Conservation (phyloP, 176 grass and related monocot species). For the Paspalum notatum region DNA sequence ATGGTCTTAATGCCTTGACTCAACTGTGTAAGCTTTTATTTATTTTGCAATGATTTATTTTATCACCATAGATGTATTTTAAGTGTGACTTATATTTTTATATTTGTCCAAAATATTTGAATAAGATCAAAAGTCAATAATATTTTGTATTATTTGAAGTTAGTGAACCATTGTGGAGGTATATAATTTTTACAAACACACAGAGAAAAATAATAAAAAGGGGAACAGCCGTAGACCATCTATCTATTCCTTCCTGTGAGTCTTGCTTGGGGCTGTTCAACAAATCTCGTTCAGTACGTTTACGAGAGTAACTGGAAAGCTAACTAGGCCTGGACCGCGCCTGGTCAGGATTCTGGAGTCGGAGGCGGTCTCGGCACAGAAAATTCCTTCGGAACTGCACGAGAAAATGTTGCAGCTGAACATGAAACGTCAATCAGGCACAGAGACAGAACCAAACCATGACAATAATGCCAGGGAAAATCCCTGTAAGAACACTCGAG, state of each 20-base stretch:
- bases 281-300: conserved; percentile 40
- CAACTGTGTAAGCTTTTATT: no score
- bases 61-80: no score
- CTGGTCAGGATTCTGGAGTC: neutral
- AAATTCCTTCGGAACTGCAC: conserved; percentile 14
- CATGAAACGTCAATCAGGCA: conserved; percentile 24
- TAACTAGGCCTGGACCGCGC: neutral
- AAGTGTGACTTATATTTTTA: no score
- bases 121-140: no score
- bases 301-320: conserved; percentile 2
- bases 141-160: no score
- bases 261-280: conserved; percentile 28
- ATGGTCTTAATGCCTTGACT: no score
- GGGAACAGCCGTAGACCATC: neutral
- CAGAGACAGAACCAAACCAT: neutral
- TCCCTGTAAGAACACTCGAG: conserved; percentile 13
- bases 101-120: no score
- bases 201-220: no score
- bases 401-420: neutral
- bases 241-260: neutral
- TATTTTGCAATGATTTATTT: no score
- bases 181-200: no score
- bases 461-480: conserved; percentile 1
- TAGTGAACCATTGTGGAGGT: no score
- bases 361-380: conserved; percentile 7